Base-by-base conservation (phyloP, 768 basidiomycete species). In the Filobasidium floriforme region DNA sequence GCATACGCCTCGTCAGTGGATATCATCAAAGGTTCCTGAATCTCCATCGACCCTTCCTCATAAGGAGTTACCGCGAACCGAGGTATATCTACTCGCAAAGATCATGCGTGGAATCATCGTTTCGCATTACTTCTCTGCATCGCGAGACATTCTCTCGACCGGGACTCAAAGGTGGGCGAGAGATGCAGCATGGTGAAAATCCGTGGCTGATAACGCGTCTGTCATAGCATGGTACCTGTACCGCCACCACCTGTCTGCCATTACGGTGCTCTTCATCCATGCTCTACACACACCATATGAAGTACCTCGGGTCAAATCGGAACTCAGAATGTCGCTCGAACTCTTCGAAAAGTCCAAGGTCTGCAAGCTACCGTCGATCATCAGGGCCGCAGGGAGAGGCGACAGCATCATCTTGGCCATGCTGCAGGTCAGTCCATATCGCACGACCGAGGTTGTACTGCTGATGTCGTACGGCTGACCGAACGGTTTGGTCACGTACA, bases 231-330 rank as follows among this genome's bases (percentile, higher is more conserved):
- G 54, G 54, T 57, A 57, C 15, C 15, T 57, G 15, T 57, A 7
- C 29, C 19, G 26, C 6, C 54, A 57, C 15, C 54, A 57, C 26
- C 54, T 57, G 22, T 24, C 54, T 24, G 54, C 54, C 24, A 57
- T 57, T 15, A 57, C 54, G 12, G 54, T 57, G 29, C 54, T 57
- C 54, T 57, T 57, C 54, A 32, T 57, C 4, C 54, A 57, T n/a
- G 54, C 54, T 15, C 29, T 57, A 22, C 54, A 57, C 26, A 57
- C 54, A 15, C 54, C 54, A 2, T 19, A 57, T 28, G 22, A 32
- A 26, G 29, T 57, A 15, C 19, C 54, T 28, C 12, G 29, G 29
- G 54, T 57, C 24, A 24, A 32, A 15, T 14, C 24, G 15, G 54
- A 57, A 32, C 29, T 57, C 5, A 6, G 24, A 26, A 15, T 28